Percentiles rank a stretch among this genome's conserved stretches.
These are phyloP conservation scores for Tuber magnatum DNA, from an alignment of 495 filamentous ascomycete genomes.

Conservation along the genomic window DNA sequence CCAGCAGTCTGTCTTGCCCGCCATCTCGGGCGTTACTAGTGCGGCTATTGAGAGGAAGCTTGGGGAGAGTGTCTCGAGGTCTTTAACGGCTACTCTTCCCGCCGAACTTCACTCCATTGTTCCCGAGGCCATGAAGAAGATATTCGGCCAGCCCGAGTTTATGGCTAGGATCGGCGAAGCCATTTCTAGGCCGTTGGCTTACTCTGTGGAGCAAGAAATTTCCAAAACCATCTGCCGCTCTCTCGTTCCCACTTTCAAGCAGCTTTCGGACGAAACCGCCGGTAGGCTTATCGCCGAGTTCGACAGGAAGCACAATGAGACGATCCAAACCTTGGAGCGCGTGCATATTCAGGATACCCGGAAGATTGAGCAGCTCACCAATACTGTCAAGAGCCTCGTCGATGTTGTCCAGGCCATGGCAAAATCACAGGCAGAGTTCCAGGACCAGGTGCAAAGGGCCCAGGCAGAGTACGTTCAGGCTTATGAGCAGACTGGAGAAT, in stretches of 20 bases:
- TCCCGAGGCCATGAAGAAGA: slow-evolving; percentile 52
- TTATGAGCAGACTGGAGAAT: slow-evolving; percentile 34
- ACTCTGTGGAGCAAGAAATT: slow-evolving; percentile 63
- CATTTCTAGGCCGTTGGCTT: slow-evolving; percentile 56
- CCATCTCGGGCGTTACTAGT: slow-evolving; percentile 48
- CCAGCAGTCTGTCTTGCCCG: slow-evolving; percentile 52
- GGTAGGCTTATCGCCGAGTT: slow-evolving; percentile 58
- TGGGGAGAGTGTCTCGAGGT: slow-evolving; percentile 46
- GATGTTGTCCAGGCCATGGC: slow-evolving; percentile 53
- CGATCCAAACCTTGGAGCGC: slow-evolving; percentile 59
- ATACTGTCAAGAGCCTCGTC: slow-evolving; percentile 60
- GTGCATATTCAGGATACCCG: slow-evolving; percentile 61
- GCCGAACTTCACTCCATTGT: slow-evolving; percentile 52
- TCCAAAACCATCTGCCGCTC: slow-evolving; percentile 53
- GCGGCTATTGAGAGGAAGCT: slow-evolving; percentile 57
- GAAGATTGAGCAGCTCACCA: slow-evolving; percentile 77
- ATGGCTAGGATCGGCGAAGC: slow-evolving; percentile 64
- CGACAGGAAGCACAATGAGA: slow-evolving; percentile 57
- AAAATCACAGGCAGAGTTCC: slow-evolving; percentile 37
- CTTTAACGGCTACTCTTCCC: slow-evolving; percentile 46
- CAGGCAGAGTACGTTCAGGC: slow-evolving; percentile 41
- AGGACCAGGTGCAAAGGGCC: slow-evolving; percentile 41
- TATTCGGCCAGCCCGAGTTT: slow-evolving; percentile 63
- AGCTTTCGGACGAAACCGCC: slow-evolving; percentile 51
- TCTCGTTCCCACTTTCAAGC: slow-evolving; percentile 58